Percentiles rank a stretch among this genome's conserved stretches.
Conservation (phyloP, 306 rosid genomes). For the Acacia confusa region DNA sequence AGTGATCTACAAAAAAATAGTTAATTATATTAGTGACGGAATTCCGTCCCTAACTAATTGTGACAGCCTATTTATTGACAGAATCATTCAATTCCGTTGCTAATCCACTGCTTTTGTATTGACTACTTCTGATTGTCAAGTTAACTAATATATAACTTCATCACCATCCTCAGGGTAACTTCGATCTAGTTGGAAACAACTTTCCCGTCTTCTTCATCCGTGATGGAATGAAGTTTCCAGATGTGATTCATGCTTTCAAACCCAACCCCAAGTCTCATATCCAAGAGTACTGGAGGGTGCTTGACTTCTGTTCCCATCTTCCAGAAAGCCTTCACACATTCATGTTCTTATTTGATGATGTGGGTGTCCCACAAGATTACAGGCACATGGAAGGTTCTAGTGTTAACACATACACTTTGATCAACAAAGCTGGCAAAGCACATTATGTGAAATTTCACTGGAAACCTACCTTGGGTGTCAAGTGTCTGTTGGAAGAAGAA, state of each 20-base stretch:
- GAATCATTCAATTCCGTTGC: too few relatives aligned
- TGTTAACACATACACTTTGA: background rate
- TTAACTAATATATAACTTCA: too few relatives aligned
- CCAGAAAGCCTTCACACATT: slow-evolving; percentile 95
- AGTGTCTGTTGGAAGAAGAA: background rate
- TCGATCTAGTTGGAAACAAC: slow-evolving; percentile 91
- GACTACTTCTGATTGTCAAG: too few relatives aligned
- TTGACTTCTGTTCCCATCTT: slow-evolving; percentile 90
- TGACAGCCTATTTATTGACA: too few relatives aligned
- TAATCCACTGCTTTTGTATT: too few relatives aligned
- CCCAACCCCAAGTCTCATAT: slow-evolving; percentile 94
- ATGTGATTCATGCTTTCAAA: slow-evolving; percentile 89
- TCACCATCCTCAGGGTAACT: slow-evolving; percentile 97
- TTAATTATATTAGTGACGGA: too few relatives aligned
- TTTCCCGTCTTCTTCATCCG: slow-evolving; percentile 84
- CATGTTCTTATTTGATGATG: slow-evolving; percentile 43
- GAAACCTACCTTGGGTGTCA: background rate
- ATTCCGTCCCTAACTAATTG: too few relatives aligned
- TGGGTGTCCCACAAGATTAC: background rate
- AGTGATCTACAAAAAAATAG: too few relatives aligned
- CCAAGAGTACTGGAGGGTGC: slow-evolving; percentile 90
- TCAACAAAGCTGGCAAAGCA: background rate
- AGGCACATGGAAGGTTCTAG: background rate
- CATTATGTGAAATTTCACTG: background rate
- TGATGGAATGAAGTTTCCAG: slow-evolving; percentile 93